Base-by-base conservation (phyloP, 2,329 filamentous ascomycete genomes). In the Pseudocercospora macadamiae region DNA sequence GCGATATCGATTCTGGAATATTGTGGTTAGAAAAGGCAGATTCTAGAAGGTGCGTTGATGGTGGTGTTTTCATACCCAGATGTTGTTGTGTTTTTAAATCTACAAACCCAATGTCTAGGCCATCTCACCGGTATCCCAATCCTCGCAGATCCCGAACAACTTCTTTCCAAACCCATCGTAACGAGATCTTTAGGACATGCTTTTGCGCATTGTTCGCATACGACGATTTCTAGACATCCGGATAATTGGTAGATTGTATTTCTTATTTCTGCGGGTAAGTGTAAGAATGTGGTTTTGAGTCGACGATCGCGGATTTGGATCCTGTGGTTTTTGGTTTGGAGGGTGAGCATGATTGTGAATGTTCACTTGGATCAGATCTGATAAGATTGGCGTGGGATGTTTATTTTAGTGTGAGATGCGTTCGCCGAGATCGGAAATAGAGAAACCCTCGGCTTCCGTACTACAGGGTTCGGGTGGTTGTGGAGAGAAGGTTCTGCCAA, bases 221-320 rank as follows among this genome's bases (percentile, higher is more conserved):
- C 30, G 9, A 53, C 34, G 16, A 63, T 51, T 16, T 39, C 48
- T n/a, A 63, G 48, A 45, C 61, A 63, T 8, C 58, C 61, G 21
- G 34, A 48, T 18, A 63, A 47, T 8, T 54, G 39, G 36, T 63
- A 63, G 19, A 63, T 58, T 7, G 47, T 58, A 54, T 60, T 61
- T 26, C 61, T 58, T 18, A 63, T 36, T 45, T 63, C 61, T 16
- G 58, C 51, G 2, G 61, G 61, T 3, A 63, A 51, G 32, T 58
- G 47, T 39, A 63, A 34, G 47, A 63, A 63, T 9, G 56, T 54
- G 21, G 47, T 49, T 4, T 34, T 30, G 14, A 49, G 47, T 4
- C 47, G 25, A 3, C 25, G 16, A 16, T 49, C 47, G 47, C 16
- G 9, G 9, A 49, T 16, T 12, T 4, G 6, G 26, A 49, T 16